Evolutionary conservation across 805 yeast genomes (phyloP).

Genomic region (Saccharomycopsis babjevae): DNA sequence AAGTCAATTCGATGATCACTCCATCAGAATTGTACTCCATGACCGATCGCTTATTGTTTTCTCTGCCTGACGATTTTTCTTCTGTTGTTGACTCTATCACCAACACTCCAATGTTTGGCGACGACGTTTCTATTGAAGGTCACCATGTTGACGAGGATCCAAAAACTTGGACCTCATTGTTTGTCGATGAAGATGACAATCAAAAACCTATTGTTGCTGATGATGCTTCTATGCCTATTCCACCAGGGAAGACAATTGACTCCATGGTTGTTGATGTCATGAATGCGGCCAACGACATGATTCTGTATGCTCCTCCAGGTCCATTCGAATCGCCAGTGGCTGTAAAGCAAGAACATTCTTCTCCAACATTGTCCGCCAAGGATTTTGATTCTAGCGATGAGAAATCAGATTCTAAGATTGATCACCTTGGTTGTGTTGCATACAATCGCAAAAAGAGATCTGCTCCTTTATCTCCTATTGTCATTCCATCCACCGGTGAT

Average conservation of each 20-base stretch:
- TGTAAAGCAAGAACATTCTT: not conserved
- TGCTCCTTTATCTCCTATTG: conserved; percentile 62
- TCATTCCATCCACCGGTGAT: conserved; percentile 44
- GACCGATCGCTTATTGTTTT: conserved; percentile 42
- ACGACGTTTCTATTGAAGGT: conserved; percentile 19
- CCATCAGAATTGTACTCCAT: conserved; percentile 45
- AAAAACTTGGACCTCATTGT: conserved; percentile 55
- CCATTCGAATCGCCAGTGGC: not conserved
- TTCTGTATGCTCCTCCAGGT: not conserved
- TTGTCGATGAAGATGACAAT: conserved; percentile 31
- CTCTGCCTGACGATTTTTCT: conserved; percentile 23
- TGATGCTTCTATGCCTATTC: not conserved
- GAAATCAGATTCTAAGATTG: conserved; percentile 32
- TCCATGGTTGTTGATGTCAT: not conserved
- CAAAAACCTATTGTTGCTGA: not conserved
- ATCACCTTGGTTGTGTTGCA: conserved; percentile 64
- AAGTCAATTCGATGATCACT: conserved; percentile 28
- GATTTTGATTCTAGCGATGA: conserved; percentile 16
- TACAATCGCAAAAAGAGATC: conserved; percentile 72
- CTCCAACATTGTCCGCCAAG: conserved; percentile 1
- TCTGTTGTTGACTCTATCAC: conserved; percentile 16
- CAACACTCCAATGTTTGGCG: conserved; percentile 56
- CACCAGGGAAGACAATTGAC: not conserved
- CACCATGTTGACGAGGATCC: conserved; percentile 24
- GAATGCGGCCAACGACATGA: not conserved